Percentiles rank a stretch among this genome's conserved stretches.
These are phyloP conservation scores for Ophiostoma quercus DNA, from an alignment of 2,329 filamentous ascomycete genomes.

Conservation along the genomic window DNA sequence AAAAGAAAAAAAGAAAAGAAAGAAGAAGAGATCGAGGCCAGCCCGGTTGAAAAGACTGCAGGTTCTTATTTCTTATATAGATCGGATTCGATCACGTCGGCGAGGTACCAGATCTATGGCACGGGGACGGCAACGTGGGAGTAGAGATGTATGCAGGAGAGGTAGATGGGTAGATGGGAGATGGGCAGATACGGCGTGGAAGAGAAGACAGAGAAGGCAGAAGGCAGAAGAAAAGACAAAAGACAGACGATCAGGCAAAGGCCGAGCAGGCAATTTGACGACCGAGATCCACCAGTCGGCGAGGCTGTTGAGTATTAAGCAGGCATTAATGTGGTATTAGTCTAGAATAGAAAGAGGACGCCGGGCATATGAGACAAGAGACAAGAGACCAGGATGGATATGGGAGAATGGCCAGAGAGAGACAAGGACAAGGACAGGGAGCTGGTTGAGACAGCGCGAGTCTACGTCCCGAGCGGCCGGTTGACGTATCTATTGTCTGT, in stretches of 20 bases:
- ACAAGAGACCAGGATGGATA: too few species aligned
- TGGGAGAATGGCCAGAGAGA: not conserved
- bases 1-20: not conserved
- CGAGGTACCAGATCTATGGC: not conserved
- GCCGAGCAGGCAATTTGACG: not conserved
- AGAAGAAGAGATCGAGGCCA: not conserved
- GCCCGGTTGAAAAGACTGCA: not conserved
- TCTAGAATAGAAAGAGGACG: not conserved
- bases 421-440: not conserved
- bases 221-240: not conserved
- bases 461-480: not conserved
- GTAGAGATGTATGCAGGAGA: not conserved
- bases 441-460: too few species aligned
- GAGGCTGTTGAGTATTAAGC: constrained; percentile 14
- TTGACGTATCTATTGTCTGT: not conserved
- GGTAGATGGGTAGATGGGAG: not conserved
- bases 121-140: not conserved
- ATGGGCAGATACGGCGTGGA: not conserved
- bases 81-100: not conserved
- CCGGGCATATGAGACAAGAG: not conserved
- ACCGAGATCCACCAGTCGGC: constrained; percentile 22
- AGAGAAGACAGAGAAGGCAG: not conserved
- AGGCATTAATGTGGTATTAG: not conserved
- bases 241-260: not conserved
- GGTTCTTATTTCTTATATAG: not conserved